Conservation (phyloP, 1,139 yeast genomes). For the Hansenula sp. region DNA sequence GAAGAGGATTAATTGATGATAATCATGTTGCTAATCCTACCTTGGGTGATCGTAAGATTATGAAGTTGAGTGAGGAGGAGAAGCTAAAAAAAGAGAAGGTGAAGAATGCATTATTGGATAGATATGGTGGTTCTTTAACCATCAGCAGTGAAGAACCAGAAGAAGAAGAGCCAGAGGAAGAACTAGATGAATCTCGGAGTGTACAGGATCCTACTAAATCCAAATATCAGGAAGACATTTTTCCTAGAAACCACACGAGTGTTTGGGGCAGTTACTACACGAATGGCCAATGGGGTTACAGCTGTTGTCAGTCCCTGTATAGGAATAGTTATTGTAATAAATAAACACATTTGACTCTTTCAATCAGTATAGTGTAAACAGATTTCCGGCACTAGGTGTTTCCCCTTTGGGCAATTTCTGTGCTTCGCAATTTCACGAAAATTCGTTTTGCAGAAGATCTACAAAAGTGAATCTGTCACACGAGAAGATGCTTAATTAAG, state of each 20-base stretch:
- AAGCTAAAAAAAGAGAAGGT: conserved; percentile 9
- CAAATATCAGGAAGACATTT: conserved; percentile 35
- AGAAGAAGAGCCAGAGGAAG: conserved; percentile 4
- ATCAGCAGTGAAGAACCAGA: conserved; percentile 1
- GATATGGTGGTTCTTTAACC: conserved; percentile 4
- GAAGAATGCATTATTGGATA: conserved; percentile 8
- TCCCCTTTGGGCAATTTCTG: not conserved
- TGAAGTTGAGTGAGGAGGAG: conserved; percentile 6
- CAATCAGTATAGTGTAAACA: too few relatives aligned
- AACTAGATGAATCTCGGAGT: conserved; percentile 2
- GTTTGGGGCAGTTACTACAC: conserved; percentile 47
- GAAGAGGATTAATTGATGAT: conserved; percentile 17
- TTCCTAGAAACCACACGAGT: conserved; percentile 34
- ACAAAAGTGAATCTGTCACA: too few relatives aligned
- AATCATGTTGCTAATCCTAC: conserved; percentile 22
- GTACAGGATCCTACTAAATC: conserved; percentile 14
- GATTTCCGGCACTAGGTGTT: not conserved
- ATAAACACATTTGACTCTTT: too few relatives aligned
- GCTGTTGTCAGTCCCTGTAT: conserved; percentile 34
- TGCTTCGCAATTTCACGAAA: too few relatives aligned
- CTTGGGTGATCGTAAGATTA: conserved; percentile 16
- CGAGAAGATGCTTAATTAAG: too few relatives aligned
- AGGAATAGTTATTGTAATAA: conserved; percentile 12
- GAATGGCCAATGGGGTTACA: conserved; percentile 46
- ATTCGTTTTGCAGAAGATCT: too few relatives aligned